These are phyloP conservation scores for Galerina sulciceps DNA, from an alignment of 768 basidiomycete species.

Conservation along the genomic window DNA sequence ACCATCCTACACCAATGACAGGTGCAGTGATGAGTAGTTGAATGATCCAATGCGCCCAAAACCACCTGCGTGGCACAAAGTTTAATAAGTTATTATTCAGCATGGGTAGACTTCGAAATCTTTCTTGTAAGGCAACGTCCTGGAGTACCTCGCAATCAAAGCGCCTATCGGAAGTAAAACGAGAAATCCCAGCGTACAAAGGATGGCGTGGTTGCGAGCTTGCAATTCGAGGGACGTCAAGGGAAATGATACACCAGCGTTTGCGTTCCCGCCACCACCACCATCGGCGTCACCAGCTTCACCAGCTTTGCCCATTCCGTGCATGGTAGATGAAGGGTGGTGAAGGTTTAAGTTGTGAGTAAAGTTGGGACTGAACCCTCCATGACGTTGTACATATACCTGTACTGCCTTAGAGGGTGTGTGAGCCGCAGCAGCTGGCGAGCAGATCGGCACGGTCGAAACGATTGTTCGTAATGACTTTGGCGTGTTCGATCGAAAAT, in stretches of 20 bases:
- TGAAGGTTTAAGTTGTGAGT: not conserved
- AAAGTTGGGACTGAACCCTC: not conserved
- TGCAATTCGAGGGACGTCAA: constrained; percentile 32
- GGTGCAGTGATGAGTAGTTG: constrained; percentile 57
- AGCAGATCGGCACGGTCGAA: constrained; percentile 8
- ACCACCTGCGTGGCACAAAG: constrained; percentile 43
- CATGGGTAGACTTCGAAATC: constrained; percentile 13
- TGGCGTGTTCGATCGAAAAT: constrained; percentile 5
- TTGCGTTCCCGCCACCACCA: not conserved
- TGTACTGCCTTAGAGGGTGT: not conserved
- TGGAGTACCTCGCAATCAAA: constrained; percentile 55
- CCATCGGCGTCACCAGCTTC: not conserved
- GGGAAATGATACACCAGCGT: not conserved
- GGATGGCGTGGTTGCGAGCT: constrained; percentile 52
- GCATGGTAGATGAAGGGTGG: not conserved
- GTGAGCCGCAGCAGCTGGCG: constrained; percentile 19
- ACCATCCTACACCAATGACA: constrained; percentile 55
- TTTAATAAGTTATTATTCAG: not conserved
- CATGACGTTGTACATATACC: constrained; percentile 10
- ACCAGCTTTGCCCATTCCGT: constrained; percentile 7
- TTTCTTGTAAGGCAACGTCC: constrained; percentile 53
- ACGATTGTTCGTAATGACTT: constrained; percentile 6
- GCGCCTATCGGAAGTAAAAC: constrained; percentile 63
- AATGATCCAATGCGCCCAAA: constrained; percentile 50
- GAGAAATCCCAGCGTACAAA: constrained; percentile 57